Percentiles rank a stretch among this genome's conserved stretches.
These are phyloP conservation scores for Heliamphora pulchella DNA, from an alignment of 179 eudicot species.

Conservation along the genomic window DNA sequence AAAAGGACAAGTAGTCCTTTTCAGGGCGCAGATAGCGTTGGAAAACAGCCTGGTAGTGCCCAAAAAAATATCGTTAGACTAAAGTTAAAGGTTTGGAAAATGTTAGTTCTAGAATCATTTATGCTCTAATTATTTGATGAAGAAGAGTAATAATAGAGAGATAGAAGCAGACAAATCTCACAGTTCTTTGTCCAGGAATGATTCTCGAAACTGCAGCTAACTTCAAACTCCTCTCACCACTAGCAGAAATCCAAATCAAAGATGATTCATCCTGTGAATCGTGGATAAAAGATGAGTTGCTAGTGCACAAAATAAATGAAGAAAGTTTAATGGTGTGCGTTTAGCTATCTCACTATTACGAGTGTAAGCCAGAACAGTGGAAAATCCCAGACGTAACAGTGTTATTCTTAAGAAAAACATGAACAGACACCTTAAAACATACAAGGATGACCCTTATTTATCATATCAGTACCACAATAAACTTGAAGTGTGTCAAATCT, in stretches of 20 bases:
- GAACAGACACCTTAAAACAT: conserved; percentile 1
- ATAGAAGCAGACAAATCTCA: conserved; percentile 35
- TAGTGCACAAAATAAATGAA: not conserved
- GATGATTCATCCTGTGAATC: conserved; percentile 76
- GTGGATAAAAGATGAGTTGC: conserved; percentile 2
- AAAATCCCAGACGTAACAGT: not conserved
- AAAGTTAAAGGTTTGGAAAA: not conserved
- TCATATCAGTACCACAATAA: conserved; percentile 4
- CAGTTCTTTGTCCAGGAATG: conserved; percentile 98
- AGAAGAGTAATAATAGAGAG: not conserved
- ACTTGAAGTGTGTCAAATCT: not conserved
- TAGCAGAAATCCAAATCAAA: conserved; percentile 86
- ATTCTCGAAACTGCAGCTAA: conserved; percentile 74
- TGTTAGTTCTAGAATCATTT: not conserved
- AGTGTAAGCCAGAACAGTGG: not conserved
- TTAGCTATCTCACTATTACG: not conserved
- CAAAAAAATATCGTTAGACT: not conserved
- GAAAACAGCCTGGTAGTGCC: conserved; percentile 67
- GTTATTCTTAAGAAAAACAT: not conserved
- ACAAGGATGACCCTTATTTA: not conserved
- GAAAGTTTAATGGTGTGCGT: not conserved
- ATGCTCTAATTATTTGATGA: not conserved
- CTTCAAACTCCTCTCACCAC: conserved; percentile 73
- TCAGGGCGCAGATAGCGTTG: conserved; percentile 81
- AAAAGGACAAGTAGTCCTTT: conserved; percentile 89